Base-by-base conservation (phyloP, 306 rosid species). In the Adenanthera pavonina region DNA sequence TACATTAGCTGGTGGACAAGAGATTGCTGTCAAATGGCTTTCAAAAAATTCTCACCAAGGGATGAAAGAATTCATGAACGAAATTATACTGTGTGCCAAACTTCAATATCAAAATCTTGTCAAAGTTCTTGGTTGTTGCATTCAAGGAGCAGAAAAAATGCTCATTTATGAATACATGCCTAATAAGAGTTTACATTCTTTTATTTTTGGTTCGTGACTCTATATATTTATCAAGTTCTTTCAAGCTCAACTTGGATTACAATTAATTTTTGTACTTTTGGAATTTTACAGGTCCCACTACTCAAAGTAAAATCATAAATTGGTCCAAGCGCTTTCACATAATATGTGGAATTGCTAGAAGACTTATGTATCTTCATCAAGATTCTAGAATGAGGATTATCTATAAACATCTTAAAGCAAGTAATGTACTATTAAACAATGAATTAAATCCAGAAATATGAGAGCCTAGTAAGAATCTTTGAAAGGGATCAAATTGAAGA, bases 51-150 rank as follows among this genome's bases (percentile, higher is more conserved):
- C 76, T 4, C 12, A 40, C 34, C 80, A 81, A 81, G 85, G 85
- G 16, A 3, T 74, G 1, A 75, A 15, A 33, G 85, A 81, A 56
- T 81, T 75, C 13, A 81, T 66, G 59, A 75, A 74, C 6, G 71
- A 81, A 53, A 71, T 67, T 30, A 81, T 65, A 75, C 16, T 75
- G 9, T 51, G 47, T 17, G 51, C 71, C 34, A 81, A 66, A 81
- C 84, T 81, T 3, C 84, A 75, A 2, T 76, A 75, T 9, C 75
- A 41, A 0, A 81, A 76, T 75, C 76, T 82, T 33, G 85, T 47
- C 5, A 75, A 81, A 11, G 49, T 81, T 75, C 72, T 82, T 35
- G 81, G 81, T 44, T 68, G 72, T 20, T 75, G 72, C 56, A 82
- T 82, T 5, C 19, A 54, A 53, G 62, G 13, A 40, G 70, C 75